Evolutionary conservation across 2,329 filamentous ascomycete genomes (phyloP), one percentile per base, ranked within the genome.

Genomic region (Ceratocystis alfenasii): DNA sequence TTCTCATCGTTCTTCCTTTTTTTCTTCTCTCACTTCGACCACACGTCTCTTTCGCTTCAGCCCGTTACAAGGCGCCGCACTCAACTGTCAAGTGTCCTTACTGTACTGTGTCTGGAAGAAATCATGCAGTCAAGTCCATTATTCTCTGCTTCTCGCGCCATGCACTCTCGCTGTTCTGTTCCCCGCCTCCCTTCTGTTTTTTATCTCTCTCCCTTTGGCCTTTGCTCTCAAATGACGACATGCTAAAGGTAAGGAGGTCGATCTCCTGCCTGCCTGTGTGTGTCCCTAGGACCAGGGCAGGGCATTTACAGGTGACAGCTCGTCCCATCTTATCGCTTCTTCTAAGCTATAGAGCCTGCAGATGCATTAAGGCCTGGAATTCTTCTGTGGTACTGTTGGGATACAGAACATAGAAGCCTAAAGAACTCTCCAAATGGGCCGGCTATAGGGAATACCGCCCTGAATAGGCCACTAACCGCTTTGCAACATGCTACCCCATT

Each of bases 191-290:
- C 20, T 8, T 53, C 20, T 25, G 33, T 36, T 36, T 36, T 36
- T 12, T 36, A 36, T 12, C 33, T 36, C 33, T 12, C 33, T 36
- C 33, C 22, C 20, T 25, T 12, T 50, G 46, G 17, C 7, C n/a
- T 53, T 20, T 28, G 17, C 3, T 57, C 53, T 59, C 53, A 25
- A 59, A 59, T 59, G 53, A 59, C 53, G 53, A 59, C 53, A 33
- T 7, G 53, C 22, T 15, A 30, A 28, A 12, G 50, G 50, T 8
- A 12, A 30, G 8, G 8, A 20, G 22, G 10, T 20, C 20, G 22
- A 55, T 10, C 7, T 30, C 5, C 28, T 59, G 25, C 15, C 53
- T 59, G 25, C 30, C 30, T 36, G 33, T 33, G 33, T 33, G 30
- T 33, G 53, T 59, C 28, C 17, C 48, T 53, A 53, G 48, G 48